Percentiles rank a stretch among this genome's conserved stretches.
These are phyloP conservation scores for Phaffomyces thermotolerans DNA, from an alignment of 805 yeast genomes.

Conservation along the genomic window DNA sequence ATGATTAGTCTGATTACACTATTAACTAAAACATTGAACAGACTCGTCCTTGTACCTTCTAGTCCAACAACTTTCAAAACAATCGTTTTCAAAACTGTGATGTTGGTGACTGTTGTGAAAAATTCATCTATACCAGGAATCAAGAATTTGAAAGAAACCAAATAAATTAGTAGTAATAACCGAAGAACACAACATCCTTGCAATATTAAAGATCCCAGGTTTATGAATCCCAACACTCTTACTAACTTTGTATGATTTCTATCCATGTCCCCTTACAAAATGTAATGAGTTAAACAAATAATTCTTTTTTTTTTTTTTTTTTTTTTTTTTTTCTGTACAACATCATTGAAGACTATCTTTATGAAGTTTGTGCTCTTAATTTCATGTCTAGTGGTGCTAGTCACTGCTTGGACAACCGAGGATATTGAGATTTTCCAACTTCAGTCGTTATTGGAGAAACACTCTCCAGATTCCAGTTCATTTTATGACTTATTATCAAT, in stretches of 20 bases:
- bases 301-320: background rate
- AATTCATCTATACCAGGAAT: conserved; percentile 2
- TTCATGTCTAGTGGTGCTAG: conserved; percentile 5
- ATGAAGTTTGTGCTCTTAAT: conserved; percentile 13
- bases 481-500: conserved; percentile 27
- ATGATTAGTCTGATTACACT: background rate
- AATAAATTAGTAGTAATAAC: background rate
- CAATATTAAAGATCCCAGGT: background rate
- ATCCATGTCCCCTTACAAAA: background rate
- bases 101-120: background rate
- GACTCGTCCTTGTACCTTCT: no score
- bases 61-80: background rate
- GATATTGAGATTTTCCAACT: conserved; percentile 79
- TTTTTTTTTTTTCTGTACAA: background rate
- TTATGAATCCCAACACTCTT: background rate
- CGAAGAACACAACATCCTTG: background rate
- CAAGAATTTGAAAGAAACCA: conserved; percentile 2
- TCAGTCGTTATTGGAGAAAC: conserved; percentile 47
- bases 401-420: conserved; percentile 47
- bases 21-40: no score
- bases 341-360: background rate
- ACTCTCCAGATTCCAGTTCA: conserved; percentile 15
- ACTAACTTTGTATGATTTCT: no score
- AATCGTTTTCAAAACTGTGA: background rate
- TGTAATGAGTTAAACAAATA: no score